Percentiles rank a stretch among this genome's conserved stretches.
Conservation (phyloP, 2,329 filamentous ascomycete genomes). For the Colletotrichum orchidophilum region DNA sequence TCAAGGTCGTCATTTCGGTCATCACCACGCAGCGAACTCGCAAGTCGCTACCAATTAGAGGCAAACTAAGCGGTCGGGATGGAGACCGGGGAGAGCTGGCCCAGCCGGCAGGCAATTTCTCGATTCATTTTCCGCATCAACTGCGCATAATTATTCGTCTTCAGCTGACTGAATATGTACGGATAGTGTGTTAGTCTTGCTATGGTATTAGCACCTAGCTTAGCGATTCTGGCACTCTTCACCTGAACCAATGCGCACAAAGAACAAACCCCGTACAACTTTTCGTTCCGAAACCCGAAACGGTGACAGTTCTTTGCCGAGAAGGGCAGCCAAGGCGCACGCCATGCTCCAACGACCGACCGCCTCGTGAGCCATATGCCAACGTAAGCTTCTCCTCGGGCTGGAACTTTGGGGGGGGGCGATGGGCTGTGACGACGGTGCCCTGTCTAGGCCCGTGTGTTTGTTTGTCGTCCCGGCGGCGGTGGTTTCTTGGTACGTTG, state of each 20-base stretch:
- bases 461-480: background rate
- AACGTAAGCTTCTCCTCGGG: background rate
- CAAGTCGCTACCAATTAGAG: background rate
- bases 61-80: background rate
- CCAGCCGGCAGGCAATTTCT: background rate
- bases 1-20: background rate
- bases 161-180: background rate
- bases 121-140: background rate
- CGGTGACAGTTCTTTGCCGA: constrained; percentile 6
- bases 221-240: background rate
- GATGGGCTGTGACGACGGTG: background rate
- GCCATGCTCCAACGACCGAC: constrained; percentile 3
- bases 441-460: constrained; percentile 17
- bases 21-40: background rate
- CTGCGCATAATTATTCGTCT: background rate
- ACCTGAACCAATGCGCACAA: background rate
- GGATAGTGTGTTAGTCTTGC: background rate
- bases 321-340: constrained; percentile 31
- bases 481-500: background rate
- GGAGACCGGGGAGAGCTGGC: too few relatives aligned
- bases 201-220: background rate
- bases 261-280: background rate
- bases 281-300: background rate
- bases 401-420: background rate
- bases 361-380: background rate